Evolutionary conservation across 805 yeast genomes (phyloP).

Genomic region (Candida hungchunana): DNA sequence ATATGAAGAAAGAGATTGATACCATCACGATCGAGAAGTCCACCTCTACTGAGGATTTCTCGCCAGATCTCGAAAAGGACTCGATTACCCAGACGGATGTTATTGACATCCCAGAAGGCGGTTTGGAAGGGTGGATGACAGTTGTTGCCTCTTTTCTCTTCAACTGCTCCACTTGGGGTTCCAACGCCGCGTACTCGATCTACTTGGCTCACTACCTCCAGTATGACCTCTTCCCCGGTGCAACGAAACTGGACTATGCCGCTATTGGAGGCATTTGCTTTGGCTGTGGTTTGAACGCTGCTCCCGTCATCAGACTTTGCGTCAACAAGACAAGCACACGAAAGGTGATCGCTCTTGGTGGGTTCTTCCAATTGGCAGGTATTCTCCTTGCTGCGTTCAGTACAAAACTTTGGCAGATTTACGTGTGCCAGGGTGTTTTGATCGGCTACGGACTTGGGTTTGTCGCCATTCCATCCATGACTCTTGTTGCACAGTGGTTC

Average conservation of each 20-base stretch:
- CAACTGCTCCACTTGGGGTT: constrained; percentile 27
- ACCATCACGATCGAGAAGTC: too few species aligned
- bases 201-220: constrained; percentile 57
- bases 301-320: constrained; percentile 44
- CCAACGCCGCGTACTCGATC: constrained; percentile 43
- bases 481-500: constrained; percentile 69
- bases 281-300: constrained; percentile 47
- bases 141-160: constrained; percentile 21
- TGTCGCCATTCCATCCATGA: constrained; percentile 52
- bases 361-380: constrained; percentile 47
- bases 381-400: constrained; percentile 58
- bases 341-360: constrained; percentile 45
- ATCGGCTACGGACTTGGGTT: constrained; percentile 50
- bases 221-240: constrained; percentile 45
- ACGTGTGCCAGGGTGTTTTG: constrained; percentile 62
- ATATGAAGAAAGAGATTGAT: too few species aligned
- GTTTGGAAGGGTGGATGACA: constrained; percentile 26
- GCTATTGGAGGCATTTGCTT: constrained; percentile 66
- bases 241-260: constrained; percentile 56
- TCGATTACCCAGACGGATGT: too few species aligned
- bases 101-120: constrained; percentile 27
- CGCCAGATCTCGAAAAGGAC: too few species aligned
- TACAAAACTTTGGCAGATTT: constrained; percentile 58
- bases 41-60: too few species aligned
- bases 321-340: constrained; percentile 35